A percentile compares a stretch with the other conserved stretches of the same genome.
These are phyloP conservation scores for Talaromyces liani DNA, from an alignment of 495 filamentous ascomycete species.

Conservation along the genomic window DNA sequence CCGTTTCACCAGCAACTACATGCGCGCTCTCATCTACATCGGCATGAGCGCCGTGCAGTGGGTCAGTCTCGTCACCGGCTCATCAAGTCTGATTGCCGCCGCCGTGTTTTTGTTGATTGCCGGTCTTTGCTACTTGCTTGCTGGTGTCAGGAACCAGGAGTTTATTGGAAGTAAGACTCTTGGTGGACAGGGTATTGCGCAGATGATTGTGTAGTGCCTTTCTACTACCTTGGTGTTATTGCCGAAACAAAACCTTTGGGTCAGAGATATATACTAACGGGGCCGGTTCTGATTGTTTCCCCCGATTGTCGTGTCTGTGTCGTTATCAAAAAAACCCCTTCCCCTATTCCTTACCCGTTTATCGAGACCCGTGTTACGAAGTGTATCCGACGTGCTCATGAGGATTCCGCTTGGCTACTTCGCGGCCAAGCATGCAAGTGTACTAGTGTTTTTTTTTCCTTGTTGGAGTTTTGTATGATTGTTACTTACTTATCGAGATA, in stretches of 20 bases:
- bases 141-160: slow-evolving; percentile 82
- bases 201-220: slow-evolving; percentile 85
- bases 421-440: background rate
- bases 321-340: background rate
- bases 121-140: slow-evolving; percentile 72
- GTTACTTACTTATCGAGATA: background rate
- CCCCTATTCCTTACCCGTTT: background rate
- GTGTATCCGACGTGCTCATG: background rate
- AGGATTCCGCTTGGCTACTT: background rate
- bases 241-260: background rate
- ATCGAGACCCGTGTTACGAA: background rate
- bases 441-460: background rate
- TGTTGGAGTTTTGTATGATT: background rate
- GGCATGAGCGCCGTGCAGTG: slow-evolving; percentile 78
- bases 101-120: slow-evolving; percentile 76
- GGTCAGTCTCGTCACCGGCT: slow-evolving; percentile 54
- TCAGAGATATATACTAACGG: background rate
- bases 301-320: background rate
- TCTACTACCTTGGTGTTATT: background rate
- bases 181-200: slow-evolving; percentile 86
- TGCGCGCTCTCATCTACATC: slow-evolving; percentile 86
- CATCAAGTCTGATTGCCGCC: slow-evolving; percentile 74
- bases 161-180: slow-evolving; percentile 97
- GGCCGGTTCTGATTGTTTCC: background rate
- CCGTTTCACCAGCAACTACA: slow-evolving; percentile 88